Evolutionary conservation across 768 basidiomycete genomes (phyloP).

Genomic region (Tephrocybe sp.): DNA sequence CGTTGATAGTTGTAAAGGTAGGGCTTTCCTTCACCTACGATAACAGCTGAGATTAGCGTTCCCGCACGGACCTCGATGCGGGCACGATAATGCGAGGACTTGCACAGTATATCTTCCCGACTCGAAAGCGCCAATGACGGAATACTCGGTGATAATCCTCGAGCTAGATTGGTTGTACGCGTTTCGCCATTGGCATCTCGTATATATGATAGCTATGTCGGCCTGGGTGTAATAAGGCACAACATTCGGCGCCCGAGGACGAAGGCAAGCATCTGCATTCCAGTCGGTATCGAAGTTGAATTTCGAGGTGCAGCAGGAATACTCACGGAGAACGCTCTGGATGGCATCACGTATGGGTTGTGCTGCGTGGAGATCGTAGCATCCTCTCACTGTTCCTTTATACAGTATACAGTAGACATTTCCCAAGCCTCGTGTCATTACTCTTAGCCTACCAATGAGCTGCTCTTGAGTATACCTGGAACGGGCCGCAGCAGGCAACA

Average conservation of each 20-base stretch:
- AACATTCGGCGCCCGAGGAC: background rate
- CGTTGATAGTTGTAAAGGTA: background rate
- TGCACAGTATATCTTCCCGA: background rate
- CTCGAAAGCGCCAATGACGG: conserved; percentile 1
- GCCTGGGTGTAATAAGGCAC: background rate
- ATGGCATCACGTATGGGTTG: background rate
- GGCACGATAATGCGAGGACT: background rate
- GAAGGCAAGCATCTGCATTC: background rate
- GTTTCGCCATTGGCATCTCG: background rate
- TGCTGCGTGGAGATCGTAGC: background rate
- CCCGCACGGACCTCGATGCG: background rate
- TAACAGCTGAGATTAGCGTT: conserved; percentile 2
- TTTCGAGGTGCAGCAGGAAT: background rate
- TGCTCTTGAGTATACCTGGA: too few relatives aligned
- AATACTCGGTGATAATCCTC: background rate
- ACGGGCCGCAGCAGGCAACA: too few relatives aligned
- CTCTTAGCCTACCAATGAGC: too few relatives aligned
- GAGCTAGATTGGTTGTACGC: conserved; percentile 3
- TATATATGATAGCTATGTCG: background rate
- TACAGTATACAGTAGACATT: background rate
- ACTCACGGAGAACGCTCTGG: background rate
- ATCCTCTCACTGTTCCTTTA: background rate
- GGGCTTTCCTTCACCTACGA: background rate
- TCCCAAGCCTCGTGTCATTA: too few relatives aligned
- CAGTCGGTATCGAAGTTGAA: background rate